Conservation (phyloP, 192 early-diverging fungal species). For the Backusella westeae region DNA sequence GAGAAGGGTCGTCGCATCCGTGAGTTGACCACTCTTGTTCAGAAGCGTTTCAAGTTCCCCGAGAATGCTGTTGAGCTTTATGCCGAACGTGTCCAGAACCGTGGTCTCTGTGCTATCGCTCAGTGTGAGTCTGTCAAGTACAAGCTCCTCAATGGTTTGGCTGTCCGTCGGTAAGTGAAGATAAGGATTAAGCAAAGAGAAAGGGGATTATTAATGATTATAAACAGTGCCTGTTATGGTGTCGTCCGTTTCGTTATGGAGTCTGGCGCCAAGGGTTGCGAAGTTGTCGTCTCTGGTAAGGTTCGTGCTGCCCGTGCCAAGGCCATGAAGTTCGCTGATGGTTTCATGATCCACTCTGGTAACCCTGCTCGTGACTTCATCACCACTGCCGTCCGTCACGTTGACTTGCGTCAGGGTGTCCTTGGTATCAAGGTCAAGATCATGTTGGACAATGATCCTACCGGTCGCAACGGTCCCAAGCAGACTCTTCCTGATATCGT, state of each 20-base stretch:
- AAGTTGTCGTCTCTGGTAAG: constrained; percentile 99
- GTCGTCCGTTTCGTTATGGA: constrained; percentile 99
- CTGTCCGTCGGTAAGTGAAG: constrained; percentile 73
- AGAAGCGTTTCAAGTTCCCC: constrained; percentile 99
- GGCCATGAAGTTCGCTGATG: constrained; percentile 99
- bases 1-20: constrained; percentile 98
- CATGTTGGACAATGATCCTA: constrained; percentile 94
- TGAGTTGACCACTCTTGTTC: constrained; percentile 95
- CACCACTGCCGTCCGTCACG: constrained; percentile 95
- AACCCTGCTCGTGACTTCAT: constrained; percentile 96
- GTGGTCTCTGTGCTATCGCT: constrained; percentile 97
- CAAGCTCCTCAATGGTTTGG: constrained; percentile 96
- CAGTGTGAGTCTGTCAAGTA: constrained; percentile 98
- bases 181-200: not conserved
- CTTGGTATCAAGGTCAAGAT: constrained; percentile 99
- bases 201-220: not conserved
- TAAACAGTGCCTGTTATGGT: constrained; percentile 87
- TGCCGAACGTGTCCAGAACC: constrained; percentile 95
- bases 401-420: constrained; percentile 97
- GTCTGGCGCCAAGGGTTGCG: constrained; percentile 98
- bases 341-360: constrained; percentile 99
- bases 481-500: constrained; percentile 94
- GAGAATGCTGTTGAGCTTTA: constrained; percentile 98
- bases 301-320: constrained; percentile 99
- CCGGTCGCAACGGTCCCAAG: constrained; percentile 92